Conservation (phyloP, 2,329 filamentous ascomycete genomes). For the Coleophoma crateriformis region DNA sequence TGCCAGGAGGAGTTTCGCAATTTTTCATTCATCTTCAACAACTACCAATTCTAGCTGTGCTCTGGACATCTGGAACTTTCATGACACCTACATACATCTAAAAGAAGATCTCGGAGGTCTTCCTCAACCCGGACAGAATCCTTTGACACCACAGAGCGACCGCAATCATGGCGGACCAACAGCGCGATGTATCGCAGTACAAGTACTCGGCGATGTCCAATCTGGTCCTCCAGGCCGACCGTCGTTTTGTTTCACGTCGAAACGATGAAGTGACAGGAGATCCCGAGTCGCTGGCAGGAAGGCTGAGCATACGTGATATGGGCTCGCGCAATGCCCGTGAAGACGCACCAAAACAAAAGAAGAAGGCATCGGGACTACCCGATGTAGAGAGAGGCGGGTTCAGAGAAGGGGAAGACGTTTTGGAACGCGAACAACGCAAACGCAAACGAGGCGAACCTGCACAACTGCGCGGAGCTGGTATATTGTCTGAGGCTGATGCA, state of each 20-base stretch:
- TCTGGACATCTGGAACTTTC: not conserved
- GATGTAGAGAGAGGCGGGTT: constrained; percentile 71
- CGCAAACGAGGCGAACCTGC: constrained; percentile 70
- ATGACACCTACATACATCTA: not conserved
- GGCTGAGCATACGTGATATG: constrained; percentile 93
- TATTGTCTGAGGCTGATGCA: constrained; percentile 78
- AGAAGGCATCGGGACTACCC: constrained; percentile 56
- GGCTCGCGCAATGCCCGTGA: constrained; percentile 78
- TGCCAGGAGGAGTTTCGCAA: not conserved
- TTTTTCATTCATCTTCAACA: not conserved
- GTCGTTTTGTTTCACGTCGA: constrained; percentile 86
- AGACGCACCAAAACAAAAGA: constrained; percentile 75
- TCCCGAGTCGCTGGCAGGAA: constrained; percentile 92
- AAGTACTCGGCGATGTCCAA: constrained; percentile 99
- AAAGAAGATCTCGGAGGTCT: not conserved
- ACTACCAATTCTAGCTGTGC: too few relatives aligned
- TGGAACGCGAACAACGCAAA: constrained; percentile 81
- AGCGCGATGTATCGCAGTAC: constrained; percentile 88
- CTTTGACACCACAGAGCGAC: constrained; percentile 10
- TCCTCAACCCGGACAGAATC: not conserved
- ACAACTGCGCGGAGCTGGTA: constrained; percentile 66
- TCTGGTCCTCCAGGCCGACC: constrained; percentile 99
- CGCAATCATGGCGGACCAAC: constrained; percentile 62
- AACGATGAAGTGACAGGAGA: constrained; percentile 95
- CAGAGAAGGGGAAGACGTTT: constrained; percentile 76